Conservation (phyloP, 805 yeast species). For the Saturnispora silvae region DNA sequence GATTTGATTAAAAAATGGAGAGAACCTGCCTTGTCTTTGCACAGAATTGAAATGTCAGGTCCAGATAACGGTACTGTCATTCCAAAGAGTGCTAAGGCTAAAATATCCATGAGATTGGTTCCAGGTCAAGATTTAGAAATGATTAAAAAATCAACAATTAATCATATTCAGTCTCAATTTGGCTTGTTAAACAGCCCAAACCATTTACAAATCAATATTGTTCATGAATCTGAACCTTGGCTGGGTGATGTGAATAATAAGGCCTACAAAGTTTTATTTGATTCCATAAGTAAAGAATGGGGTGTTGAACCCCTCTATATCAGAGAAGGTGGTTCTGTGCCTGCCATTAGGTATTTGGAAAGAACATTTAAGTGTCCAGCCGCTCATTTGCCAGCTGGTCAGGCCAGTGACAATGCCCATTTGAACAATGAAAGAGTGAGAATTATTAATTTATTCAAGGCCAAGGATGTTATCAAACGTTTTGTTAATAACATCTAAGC, state of each 20-base stretch:
- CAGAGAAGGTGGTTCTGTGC: constrained; percentile 96
- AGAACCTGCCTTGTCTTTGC: constrained; percentile 79
- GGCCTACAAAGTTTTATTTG: constrained; percentile 57
- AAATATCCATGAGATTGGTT: constrained; percentile 75
- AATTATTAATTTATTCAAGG: constrained; percentile 63
- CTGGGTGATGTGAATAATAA: constrained; percentile 72
- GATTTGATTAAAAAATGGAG: constrained; percentile 78
- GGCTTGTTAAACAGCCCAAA: constrained; percentile 46
- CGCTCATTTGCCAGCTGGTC: constrained; percentile 95
- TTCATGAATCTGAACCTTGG: constrained; percentile 95
- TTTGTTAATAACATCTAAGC: constrained; percentile 28
- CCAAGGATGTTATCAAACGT: constrained; percentile 52
- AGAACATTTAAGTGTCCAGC: constrained; percentile 78
- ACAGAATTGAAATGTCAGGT: constrained; percentile 76
- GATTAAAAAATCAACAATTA: constrained; percentile 41
- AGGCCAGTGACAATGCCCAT: constrained; percentile 90
- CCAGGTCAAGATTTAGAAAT: constrained; percentile 70
- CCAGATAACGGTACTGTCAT: constrained; percentile 86
- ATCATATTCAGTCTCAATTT: constrained; percentile 40
- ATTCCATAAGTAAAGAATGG: constrained; percentile 66
- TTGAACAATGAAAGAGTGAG: constrained; percentile 78
- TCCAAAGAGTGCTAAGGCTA: constrained; percentile 69
- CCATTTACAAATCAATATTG: constrained; percentile 45
- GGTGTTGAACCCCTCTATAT: constrained; percentile 70
- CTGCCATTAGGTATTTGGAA: constrained; percentile 77